phyloP scores from a whole-genome alignment of 345 rosid species.

The Diplotaxis tenuifolia region DNA sequence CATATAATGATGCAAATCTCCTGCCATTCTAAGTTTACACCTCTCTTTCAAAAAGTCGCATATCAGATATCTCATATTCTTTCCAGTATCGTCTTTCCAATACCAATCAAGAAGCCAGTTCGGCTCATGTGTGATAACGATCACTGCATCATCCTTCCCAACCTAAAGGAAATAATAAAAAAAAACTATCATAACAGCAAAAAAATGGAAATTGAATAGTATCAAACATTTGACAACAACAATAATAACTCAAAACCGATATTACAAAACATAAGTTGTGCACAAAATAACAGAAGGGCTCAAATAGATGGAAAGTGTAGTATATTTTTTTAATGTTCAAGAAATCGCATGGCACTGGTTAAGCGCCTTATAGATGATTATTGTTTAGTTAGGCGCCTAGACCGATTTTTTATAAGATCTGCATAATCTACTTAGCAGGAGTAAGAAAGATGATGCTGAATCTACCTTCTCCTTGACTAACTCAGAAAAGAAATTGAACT shows the following conservation, averaged over 20 bases:
- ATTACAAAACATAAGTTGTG: too few relatives aligned
- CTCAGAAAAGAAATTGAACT: conserved; percentile 91
- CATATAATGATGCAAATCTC: conserved; percentile 98
- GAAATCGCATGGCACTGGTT: too few relatives aligned
- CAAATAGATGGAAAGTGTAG: too few relatives aligned
- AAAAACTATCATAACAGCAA: background rate
- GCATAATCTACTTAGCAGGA: too few relatives aligned
- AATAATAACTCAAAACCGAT: background rate
- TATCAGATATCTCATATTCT: conserved; percentile 78
- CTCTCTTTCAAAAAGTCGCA: conserved; percentile 79
- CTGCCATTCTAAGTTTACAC: conserved; percentile 92
- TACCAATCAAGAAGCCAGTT: conserved; percentile 99
- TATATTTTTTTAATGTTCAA: too few relatives aligned
- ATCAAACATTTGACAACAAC: background rate
- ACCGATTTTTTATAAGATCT: too few relatives aligned
- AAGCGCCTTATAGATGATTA: too few relatives aligned
- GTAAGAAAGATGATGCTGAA: background rate
- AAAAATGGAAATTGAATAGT: conserved; percentile 1
- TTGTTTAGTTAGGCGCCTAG: too few relatives aligned
- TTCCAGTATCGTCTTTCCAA: conserved; percentile 71
- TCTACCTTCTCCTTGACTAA: conserved; percentile 70
- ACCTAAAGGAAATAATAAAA: conserved; percentile 46
- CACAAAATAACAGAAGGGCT: too few relatives aligned
- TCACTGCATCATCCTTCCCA: conserved; percentile 68
- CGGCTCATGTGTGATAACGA: conserved; percentile 93